A percentile compares a stretch with the other conserved stretches of the same genome.
Evolutionary conservation across 306 rosid genomes (phyloP).

Genomic region (Pyrus betulifolia): DNA sequence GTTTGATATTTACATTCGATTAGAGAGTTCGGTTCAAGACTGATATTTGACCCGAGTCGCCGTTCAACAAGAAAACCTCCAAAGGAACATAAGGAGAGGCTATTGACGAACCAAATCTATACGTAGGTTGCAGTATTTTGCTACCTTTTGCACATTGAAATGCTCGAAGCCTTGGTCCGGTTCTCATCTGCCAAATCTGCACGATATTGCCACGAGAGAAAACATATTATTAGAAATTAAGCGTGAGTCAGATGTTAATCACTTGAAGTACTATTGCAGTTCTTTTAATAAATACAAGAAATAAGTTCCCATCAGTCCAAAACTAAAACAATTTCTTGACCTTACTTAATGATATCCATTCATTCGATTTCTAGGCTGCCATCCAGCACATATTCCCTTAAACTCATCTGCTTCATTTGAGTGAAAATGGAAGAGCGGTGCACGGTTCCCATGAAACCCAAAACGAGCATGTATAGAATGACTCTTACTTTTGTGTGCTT

Average conservation of each 20-base stretch:
- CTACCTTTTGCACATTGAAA: slow-evolving; percentile 75
- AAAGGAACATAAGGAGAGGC: slow-evolving; percentile 71
- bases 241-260: not conserved
- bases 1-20: slow-evolving; percentile 16
- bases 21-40: slow-evolving; percentile 57
- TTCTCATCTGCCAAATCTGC: slow-evolving; percentile 99
- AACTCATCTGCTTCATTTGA: no score
- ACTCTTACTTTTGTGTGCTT: not conserved
- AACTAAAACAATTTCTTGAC: not conserved
- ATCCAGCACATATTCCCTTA: no score
- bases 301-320: not conserved
- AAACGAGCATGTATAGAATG: no score
- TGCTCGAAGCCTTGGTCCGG: slow-evolving; percentile 88
- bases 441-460: no score
- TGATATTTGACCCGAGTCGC: slow-evolving; percentile 85
- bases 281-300: not conserved
- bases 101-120: slow-evolving; percentile 68
- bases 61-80: slow-evolving; percentile 91
- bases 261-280: not conserved
- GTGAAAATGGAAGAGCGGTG: no score
- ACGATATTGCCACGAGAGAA: not conserved
- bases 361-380: no score
- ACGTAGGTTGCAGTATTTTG: slow-evolving; percentile 84
- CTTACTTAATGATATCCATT: no score
- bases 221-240: not conserved